These are phyloP conservation scores for Metschnikowia peoriensis DNA, from an alignment of 805 yeast species.

Conservation along the genomic window DNA sequence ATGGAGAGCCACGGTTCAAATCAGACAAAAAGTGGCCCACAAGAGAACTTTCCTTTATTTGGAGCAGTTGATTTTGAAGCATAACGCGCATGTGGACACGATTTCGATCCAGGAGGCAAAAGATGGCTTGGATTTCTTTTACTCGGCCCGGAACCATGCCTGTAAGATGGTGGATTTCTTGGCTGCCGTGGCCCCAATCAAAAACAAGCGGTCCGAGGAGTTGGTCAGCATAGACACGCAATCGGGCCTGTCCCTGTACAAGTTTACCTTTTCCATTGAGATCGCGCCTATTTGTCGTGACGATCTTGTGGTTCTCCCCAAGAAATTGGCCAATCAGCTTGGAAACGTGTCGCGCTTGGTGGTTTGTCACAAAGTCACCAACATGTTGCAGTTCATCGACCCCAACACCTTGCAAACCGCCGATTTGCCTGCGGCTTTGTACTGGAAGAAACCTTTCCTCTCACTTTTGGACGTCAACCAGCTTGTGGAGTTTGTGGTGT, in stretches of 20 bases:
- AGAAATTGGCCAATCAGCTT: conserved; percentile 74
- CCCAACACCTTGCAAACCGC: conserved; percentile 76
- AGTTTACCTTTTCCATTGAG: conserved; percentile 90
- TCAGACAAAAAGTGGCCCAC: conserved; percentile 95
- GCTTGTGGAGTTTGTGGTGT: conserved; percentile 79
- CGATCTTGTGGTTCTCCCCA: conserved; percentile 89
- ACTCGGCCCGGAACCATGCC: conserved; percentile 86
- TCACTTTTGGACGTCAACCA: conserved; percentile 74
- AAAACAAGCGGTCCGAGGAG: conserved; percentile 82
- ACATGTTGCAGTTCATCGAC: conserved; percentile 82
- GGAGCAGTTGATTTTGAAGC: conserved; percentile 91
- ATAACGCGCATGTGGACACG: conserved; percentile 91
- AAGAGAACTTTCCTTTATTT: conserved; percentile 94
- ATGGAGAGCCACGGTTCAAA: conserved; percentile 97
- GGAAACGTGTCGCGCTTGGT: conserved; percentile 83
- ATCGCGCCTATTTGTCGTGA: conserved; percentile 96
- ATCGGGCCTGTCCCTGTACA: conserved; percentile 81
- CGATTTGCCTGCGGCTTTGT: conserved; percentile 67
- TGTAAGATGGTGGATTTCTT: conserved; percentile 91
- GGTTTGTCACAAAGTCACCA: conserved; percentile 80
- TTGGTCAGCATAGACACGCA: conserved; percentile 90
- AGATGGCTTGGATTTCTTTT: conserved; percentile 95
- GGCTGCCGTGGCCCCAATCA: conserved; percentile 79
- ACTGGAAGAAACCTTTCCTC: conserved; percentile 80
- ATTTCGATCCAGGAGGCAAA: conserved; percentile 88